These are phyloP conservation scores for Xerocomellus chrysenteron DNA, from an alignment of 768 basidiomycete genomes.

Conservation along the genomic window DNA sequence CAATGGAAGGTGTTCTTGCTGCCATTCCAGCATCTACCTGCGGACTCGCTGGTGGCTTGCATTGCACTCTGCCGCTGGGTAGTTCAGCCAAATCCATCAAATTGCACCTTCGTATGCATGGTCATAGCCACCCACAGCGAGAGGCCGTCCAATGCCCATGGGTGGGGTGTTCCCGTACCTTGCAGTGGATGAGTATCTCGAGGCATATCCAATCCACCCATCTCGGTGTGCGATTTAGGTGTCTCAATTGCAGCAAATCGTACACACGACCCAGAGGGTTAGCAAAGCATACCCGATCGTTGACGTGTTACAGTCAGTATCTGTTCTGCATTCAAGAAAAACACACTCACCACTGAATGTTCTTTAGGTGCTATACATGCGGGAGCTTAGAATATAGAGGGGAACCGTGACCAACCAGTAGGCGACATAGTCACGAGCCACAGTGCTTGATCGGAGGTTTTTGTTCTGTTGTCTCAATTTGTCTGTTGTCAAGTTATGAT, in stretches of 20 bases:
- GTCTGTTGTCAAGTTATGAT: no score
- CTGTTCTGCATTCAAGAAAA: neutral
- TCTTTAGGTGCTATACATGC: neutral
- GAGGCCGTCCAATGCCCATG: conserved; percentile 13
- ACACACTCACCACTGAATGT: neutral
- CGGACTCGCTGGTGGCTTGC: neutral
- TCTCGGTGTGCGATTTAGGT: conserved; percentile 8
- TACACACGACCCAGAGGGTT: conserved; percentile 8
- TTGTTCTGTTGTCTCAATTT: no score
- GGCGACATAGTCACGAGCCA: no score
- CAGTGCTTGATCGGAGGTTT: neutral
- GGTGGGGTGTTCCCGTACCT: conserved; percentile 2
- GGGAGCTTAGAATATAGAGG: neutral
- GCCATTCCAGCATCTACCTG: neutral
- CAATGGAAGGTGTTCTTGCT: neutral
- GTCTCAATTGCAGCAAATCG: conserved; percentile 1
- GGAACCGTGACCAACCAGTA: no score
- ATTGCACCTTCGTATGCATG: conserved; percentile 14
- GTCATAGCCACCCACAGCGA: conserved; percentile 6
- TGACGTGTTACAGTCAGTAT: conserved; percentile 8
- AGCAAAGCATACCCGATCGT: neutral
- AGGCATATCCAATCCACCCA: conserved; percentile 19
- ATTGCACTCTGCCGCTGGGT: conserved; percentile 6
- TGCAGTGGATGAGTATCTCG: conserved; percentile 16
- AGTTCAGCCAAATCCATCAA: conserved; percentile 4